Conservation (phyloP, 208 protist species). For the Leishmania tarentolae region DNA sequence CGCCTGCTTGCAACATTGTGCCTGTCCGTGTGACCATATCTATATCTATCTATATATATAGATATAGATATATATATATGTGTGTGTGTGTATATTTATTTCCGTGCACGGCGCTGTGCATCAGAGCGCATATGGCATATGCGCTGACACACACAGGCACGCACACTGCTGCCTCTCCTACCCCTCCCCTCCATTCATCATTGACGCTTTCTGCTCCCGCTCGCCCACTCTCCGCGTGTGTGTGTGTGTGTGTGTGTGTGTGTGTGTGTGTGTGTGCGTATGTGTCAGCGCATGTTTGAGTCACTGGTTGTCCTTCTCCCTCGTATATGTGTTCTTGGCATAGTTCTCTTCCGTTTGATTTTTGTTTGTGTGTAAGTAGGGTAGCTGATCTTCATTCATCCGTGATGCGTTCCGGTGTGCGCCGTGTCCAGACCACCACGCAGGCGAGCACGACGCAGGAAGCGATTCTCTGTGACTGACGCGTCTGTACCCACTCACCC, state of each 20-base stretch:
- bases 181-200: neutral
- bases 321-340: conserved; percentile 6
- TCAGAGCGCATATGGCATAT: neutral
- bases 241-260: neutral
- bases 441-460: neutral
- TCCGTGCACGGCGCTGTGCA: neutral
- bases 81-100: too few relatives aligned
- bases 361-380: conserved; percentile 8
- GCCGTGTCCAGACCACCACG: neutral
- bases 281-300: too few relatives aligned
- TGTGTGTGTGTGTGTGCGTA: conserved; percentile 13
- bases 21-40: neutral
- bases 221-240: neutral
- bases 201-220: neutral
- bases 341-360: neutral
- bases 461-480: neutral
- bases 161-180: neutral
- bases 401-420: too few relatives aligned
- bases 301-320: neutral
- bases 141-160: neutral
- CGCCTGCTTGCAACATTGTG: neutral
- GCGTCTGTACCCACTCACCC: too few relatives aligned
- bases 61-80: too few relatives aligned
- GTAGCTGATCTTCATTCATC: neutral
- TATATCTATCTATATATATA: too few relatives aligned